Conservation (phyloP, 179 eudicot genomes). For the Spinacia oleracea region DNA sequence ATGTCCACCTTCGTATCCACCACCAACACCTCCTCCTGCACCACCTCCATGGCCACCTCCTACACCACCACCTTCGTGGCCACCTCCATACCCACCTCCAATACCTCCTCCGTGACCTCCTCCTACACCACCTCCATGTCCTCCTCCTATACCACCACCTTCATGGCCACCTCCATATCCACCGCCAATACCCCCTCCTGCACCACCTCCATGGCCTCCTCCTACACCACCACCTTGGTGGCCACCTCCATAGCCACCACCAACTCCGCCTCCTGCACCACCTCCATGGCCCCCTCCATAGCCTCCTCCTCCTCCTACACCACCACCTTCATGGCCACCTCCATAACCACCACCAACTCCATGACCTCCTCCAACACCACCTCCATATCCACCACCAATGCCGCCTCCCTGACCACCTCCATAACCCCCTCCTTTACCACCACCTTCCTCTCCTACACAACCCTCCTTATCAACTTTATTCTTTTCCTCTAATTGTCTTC, state of each 20-base stretch:
- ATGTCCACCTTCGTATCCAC: slow-evolving; percentile 13
- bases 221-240: neutral
- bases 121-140: neutral
- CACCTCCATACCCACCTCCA: slow-evolving; percentile 21
- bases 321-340: slow-evolving; percentile 22
- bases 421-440: slow-evolving; percentile 14
- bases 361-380: slow-evolving; percentile 1
- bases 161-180: neutral
- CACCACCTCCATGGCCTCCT: neutral
- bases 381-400: slow-evolving; percentile 1
- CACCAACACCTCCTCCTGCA: slow-evolving; percentile 16
- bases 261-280: neutral
- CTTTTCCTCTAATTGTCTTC: slow-evolving; percentile 37
- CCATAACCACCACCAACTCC: slow-evolving; percentile 20
- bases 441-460: slow-evolving; percentile 30
- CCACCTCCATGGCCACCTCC: slow-evolving; percentile 22
- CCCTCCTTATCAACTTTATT: slow-evolving; percentile 26
- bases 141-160: slow-evolving; percentile 11
- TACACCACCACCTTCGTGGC: neutral
- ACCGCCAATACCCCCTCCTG: neutral
- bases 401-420: slow-evolving; percentile 27
- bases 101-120: slow-evolving; percentile 16
- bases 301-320: slow-evolving; percentile 16
- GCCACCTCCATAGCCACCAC: slow-evolving; percentile 7
- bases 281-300: slow-evolving; percentile 8